Base-by-base conservation (phyloP, 805 yeast species). In the Zygotorulaspora chibaensis region DNA sequence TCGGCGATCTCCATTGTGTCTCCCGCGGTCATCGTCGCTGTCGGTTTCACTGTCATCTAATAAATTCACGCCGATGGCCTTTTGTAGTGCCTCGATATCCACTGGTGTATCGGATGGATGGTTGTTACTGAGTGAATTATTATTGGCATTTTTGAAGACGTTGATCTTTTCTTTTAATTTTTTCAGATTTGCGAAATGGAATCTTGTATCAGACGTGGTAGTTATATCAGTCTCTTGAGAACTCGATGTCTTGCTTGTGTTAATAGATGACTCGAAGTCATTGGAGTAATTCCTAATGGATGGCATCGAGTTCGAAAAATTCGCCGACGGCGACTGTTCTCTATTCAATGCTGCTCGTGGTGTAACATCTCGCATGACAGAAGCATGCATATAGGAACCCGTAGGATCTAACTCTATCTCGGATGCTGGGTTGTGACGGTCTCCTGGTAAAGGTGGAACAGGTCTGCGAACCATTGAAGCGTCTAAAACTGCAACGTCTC, bases 51-150 rank as follows among this genome's bases (percentile, higher is more conserved):
- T 56, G 12, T 50, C 55, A 26, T 46, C 38, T 11, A 48, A 17
- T 3, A 61, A 50, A 0, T 55, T 45, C 7, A 62, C 62, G 25
- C 68, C 70, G 34, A 66, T 65, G 1, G 67, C 69, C 37, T 65
- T 64, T 47, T 66, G 68, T n/a, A 66, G 47, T 5, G 66, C 69
- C 39, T 58, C 62, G 17, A 66, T 60, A 47, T 66, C 67, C 9
- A 66, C 65, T 3, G 56, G 51, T 8, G 46, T 43, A 12, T 52
- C 56, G 11, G 44, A 41, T 25, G 46, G 50, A 8, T 27, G 43
- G 8, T 50, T 47, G 17, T 30, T 35, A 29, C 43, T 43, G 2
- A 42, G 47, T 6, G 59, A 52, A 12, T 51, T 45, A 12, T 51
- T 45, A 27, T 48, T 53, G 0, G 64, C 67, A 44, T 64, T 64